Percentiles rank a stretch among this genome's conserved stretches.
These are phyloP conservation scores for Hemisphaericaspora nanyangensis DNA, from an alignment of 805 yeast genomes.

Conservation along the genomic window DNA sequence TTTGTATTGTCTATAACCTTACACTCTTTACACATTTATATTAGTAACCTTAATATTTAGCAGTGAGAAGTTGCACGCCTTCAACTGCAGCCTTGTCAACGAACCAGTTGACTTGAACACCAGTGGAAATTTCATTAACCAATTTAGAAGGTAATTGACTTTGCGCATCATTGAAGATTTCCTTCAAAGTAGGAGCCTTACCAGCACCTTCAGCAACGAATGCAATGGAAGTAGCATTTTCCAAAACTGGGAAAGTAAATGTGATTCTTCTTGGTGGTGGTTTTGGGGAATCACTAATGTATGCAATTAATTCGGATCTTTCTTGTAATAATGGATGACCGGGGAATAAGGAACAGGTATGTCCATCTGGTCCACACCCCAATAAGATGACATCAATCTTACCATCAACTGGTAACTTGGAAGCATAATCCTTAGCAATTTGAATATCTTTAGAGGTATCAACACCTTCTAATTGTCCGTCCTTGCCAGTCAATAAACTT, in stretches of 20 bases:
- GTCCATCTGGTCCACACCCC: slow-evolving; percentile 97
- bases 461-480: slow-evolving; percentile 41
- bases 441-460: slow-evolving; percentile 41
- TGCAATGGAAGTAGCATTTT: slow-evolving; percentile 51
- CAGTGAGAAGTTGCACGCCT: slow-evolving; percentile 48
- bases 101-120: slow-evolving; percentile 70
- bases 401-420: slow-evolving; percentile 45
- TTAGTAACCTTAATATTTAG: slow-evolving; percentile 40
- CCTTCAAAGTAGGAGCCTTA: slow-evolving; percentile 67
- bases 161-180: slow-evolving; percentile 57
- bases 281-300: slow-evolving; percentile 81
- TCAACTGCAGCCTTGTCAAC: slow-evolving; percentile 74
- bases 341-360: slow-evolving; percentile 90
- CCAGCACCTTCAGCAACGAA: slow-evolving; percentile 90
- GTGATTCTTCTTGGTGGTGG: slow-evolving; percentile 93
- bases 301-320: slow-evolving; percentile 48
- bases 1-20: too few relatives aligned
- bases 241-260: slow-evolving; percentile 74
- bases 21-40: too few relatives aligned
- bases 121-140: slow-evolving; percentile 52
- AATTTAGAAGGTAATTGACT: slow-evolving; percentile 64
- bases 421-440: slow-evolving; percentile 63
- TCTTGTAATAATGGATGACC: slow-evolving; percentile 68
- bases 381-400: slow-evolving; percentile 64
- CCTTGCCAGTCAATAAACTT: slow-evolving; percentile 49